These are phyloP conservation scores for Symbiodinium pilosum DNA, from an alignment of 73 alveolate genomes.

Conservation along the genomic window DNA sequence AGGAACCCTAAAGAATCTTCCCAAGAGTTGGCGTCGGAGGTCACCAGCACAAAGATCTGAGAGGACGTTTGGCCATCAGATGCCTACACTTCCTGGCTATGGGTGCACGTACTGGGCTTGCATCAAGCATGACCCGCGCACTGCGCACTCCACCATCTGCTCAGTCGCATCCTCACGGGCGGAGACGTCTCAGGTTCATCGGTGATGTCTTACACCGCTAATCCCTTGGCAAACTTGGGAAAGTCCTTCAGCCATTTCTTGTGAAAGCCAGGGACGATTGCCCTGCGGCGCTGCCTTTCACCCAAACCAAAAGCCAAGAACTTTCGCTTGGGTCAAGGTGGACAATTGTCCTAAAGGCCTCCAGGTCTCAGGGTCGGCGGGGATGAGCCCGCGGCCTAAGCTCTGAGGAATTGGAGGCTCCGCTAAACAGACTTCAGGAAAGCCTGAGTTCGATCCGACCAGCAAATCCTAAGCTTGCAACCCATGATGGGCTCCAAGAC, in stretches of 20 bases:
- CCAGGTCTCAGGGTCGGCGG: slow-evolving; percentile 92
- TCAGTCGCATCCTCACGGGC: slow-evolving; percentile 32
- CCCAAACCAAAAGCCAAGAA: background rate
- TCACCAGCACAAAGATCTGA: too few relatives aligned
- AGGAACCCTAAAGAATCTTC: too few relatives aligned
- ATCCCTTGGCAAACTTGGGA: too few relatives aligned
- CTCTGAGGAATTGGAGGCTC: background rate
- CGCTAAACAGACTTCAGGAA: background rate
- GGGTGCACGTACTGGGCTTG: too few relatives aligned
- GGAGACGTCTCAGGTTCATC: background rate
- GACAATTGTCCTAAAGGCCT: background rate
- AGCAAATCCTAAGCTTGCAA: background rate
- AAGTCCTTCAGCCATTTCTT: slow-evolving; percentile 63
- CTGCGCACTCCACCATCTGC: slow-evolving; percentile 91
- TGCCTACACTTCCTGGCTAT: too few relatives aligned
- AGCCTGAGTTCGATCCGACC: background rate
- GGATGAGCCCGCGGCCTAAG: slow-evolving; percentile 67
- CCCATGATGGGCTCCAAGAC: slow-evolving; percentile 95
- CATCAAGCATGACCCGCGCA: background rate
- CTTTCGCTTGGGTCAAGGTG: too few relatives aligned
- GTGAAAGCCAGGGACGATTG: slow-evolving; percentile 94
- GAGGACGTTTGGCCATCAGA: too few relatives aligned
- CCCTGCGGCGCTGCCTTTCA: slow-evolving; percentile 62
- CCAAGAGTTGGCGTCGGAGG: too few relatives aligned
- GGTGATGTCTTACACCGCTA: too few relatives aligned